Conservation (phyloP, 2,329 filamentous ascomycete genomes). For the Diaporthe capsici region DNA sequence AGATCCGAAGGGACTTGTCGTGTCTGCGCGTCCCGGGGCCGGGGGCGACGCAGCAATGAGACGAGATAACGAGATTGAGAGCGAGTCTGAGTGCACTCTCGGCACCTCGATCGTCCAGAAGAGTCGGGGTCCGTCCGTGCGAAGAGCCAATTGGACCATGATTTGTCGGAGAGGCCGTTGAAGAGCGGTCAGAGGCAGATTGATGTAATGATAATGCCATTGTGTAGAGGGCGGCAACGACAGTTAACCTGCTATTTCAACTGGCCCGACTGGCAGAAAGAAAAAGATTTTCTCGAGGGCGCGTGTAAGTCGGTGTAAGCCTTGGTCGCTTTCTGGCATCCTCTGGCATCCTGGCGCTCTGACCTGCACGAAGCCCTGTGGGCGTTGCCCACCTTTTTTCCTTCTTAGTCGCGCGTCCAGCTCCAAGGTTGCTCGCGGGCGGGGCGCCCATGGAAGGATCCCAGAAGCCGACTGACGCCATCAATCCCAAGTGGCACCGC, state of each 20-base stretch:
- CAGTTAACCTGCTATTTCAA: slow-evolving; percentile 6
- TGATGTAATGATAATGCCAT: slow-evolving; percentile 35
- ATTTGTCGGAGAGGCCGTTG: neutral
- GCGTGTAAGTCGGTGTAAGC: slow-evolving; percentile 39
- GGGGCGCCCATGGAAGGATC: slow-evolving; percentile 33
- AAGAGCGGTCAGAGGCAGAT: slow-evolving; percentile 18
- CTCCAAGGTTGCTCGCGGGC: slow-evolving; percentile 22
- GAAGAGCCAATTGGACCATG: slow-evolving; percentile 34
- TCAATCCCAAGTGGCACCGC: slow-evolving; percentile 43
- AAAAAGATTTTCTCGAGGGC: slow-evolving; percentile 11
- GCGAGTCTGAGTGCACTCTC: slow-evolving; percentile 11
- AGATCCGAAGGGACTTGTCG: slow-evolving; percentile 34
- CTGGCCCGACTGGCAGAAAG: neutral
- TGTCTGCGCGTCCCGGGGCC: slow-evolving; percentile 32
- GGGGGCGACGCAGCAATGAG: slow-evolving; percentile 8
- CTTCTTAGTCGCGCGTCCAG: slow-evolving; percentile 25
- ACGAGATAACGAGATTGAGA: slow-evolving; percentile 23
- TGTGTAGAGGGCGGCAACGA: slow-evolving; percentile 5
- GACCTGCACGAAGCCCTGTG: slow-evolving; percentile 20
- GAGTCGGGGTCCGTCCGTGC: slow-evolving; percentile 35
- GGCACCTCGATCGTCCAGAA: slow-evolving; percentile 24
- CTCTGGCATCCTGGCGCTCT: slow-evolving; percentile 22
- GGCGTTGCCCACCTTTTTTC: slow-evolving; percentile 14
- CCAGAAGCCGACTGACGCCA: slow-evolving; percentile 41
- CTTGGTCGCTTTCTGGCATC: slow-evolving; percentile 30